These are phyloP conservation scores for Neophaeococcomyces mojaviensis DNA, from an alignment of 2,329 filamentous ascomycete genomes.

Conservation along the genomic window DNA sequence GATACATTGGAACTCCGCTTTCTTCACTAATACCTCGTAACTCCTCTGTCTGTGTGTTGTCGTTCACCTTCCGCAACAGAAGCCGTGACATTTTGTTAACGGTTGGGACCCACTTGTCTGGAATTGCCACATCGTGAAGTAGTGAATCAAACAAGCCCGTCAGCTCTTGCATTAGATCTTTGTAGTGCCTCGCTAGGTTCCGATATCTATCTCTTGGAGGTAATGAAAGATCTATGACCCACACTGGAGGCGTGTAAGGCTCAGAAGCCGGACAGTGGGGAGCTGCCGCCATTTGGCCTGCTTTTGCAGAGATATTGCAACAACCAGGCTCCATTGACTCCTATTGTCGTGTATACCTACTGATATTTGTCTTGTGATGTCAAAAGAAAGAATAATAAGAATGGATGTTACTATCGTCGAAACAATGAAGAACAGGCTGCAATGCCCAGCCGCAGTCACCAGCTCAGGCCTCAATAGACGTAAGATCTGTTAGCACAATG, in stretches of 20 bases:
- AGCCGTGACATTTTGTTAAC: slow-evolving; percentile 37
- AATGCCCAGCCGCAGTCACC: too few relatives aligned
- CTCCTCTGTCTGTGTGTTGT: slow-evolving; percentile 53
- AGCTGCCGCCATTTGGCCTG: neutral
- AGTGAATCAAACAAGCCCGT: slow-evolving; percentile 46
- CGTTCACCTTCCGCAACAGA: slow-evolving; percentile 45
- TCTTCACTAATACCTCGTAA: slow-evolving; percentile 49
- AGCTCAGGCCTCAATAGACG: too few relatives aligned
- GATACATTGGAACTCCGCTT: slow-evolving; percentile 48
- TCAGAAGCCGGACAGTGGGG: neutral
- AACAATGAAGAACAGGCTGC: too few relatives aligned
- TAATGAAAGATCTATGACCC: slow-evolving; percentile 46
- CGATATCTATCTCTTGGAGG: slow-evolving; percentile 47
- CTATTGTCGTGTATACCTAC: too few relatives aligned
- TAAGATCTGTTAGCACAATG: too few relatives aligned
- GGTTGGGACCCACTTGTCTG: slow-evolving; percentile 23
- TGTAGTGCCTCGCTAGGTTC: slow-evolving; percentile 41
- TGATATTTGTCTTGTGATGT: too few relatives aligned
- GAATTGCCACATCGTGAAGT: slow-evolving; percentile 28
- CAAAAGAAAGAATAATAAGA: too few relatives aligned
- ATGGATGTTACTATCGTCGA: too few relatives aligned
- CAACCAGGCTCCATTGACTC: too few relatives aligned
- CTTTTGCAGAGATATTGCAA: too few relatives aligned
- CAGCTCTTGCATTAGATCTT: slow-evolving; percentile 37
- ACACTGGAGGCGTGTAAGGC: slow-evolving; percentile 6